Percentiles rank a stretch among this genome's conserved stretches.
These are phyloP conservation scores for Blastocladiella britannica DNA, from an alignment of 192 early-diverging fungal species.

Conservation along the genomic window DNA sequence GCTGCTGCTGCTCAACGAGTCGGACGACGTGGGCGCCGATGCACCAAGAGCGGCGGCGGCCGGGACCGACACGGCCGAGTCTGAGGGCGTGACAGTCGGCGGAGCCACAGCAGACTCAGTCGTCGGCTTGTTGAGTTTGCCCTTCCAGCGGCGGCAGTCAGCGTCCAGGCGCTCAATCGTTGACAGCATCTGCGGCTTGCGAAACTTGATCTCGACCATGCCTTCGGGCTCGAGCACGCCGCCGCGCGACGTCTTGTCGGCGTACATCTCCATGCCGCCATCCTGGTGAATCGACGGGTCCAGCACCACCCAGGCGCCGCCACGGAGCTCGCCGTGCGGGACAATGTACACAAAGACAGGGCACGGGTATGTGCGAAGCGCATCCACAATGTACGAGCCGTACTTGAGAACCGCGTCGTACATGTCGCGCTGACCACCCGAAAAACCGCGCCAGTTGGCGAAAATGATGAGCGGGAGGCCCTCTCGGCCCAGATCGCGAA, in stretches of 20 bases:
- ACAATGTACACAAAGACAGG: constrained; percentile 94
- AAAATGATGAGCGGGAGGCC: constrained; percentile 94
- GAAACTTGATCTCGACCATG: constrained; percentile 96
- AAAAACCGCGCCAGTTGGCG: constrained; percentile 99
- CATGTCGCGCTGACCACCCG: constrained; percentile 97
- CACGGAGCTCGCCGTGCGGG: constrained; percentile 84
- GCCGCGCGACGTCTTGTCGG: constrained; percentile 68
- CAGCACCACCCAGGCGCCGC: constrained; percentile 94
- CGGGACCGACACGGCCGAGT: too few relatives aligned
- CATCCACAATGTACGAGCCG: constrained; percentile 92
- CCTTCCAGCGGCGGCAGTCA: constrained; percentile 51
- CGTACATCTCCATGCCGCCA: constrained; percentile 97
- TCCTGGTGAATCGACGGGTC: constrained; percentile 91
- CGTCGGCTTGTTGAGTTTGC: constrained; percentile 26
- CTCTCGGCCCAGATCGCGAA: constrained; percentile 96
- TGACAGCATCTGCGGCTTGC: constrained; percentile 71
- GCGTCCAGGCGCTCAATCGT: constrained; percentile 85
- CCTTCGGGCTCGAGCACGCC: constrained; percentile 94
- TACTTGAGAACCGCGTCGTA: constrained; percentile 96
- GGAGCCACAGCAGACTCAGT: too few relatives aligned
- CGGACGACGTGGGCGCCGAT: background rate
- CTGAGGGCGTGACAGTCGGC: too few relatives aligned
- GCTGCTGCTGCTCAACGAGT: too few relatives aligned
- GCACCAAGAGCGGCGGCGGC: background rate
- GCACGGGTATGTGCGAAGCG: constrained; percentile 83